phyloP scores from a whole-genome alignment of 2,329 filamentous ascomycete genomes.

The Grosmannia huntii region DNA sequence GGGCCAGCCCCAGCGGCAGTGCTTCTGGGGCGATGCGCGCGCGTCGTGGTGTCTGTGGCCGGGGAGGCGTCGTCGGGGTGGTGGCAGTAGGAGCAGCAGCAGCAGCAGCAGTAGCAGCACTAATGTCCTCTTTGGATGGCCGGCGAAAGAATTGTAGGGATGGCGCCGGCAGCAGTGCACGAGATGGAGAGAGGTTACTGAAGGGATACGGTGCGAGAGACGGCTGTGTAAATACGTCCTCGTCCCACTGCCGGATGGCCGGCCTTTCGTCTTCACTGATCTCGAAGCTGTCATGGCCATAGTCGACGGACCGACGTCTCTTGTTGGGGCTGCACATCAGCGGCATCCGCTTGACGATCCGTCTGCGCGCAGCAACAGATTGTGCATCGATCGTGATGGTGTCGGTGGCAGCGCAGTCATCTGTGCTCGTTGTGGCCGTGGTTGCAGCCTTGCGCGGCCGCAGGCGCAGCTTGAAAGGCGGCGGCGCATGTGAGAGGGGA shows the following conservation, averaged over 20 bases:
- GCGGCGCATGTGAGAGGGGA: slow-evolving; percentile 23
- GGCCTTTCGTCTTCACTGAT: slow-evolving; percentile 26
- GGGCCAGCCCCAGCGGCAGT: slow-evolving; percentile 46
- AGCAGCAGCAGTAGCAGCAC: too few relatives aligned
- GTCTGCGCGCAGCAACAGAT: slow-evolving; percentile 21
- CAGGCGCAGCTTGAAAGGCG: slow-evolving; percentile 39
- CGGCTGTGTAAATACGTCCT: background rate
- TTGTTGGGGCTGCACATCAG: slow-evolving; percentile 38
- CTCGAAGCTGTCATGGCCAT: slow-evolving; percentile 29
- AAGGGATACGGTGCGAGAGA: background rate
- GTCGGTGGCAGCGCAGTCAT: background rate
- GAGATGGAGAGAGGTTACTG: background rate
- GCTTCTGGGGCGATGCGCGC: slow-evolving; percentile 46
- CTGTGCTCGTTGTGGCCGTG: slow-evolving; percentile 15
- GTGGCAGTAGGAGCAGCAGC: background rate
- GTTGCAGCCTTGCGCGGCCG: slow-evolving; percentile 29
- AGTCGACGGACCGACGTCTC: slow-evolving; percentile 34
- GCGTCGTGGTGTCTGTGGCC: slow-evolving; percentile 45
- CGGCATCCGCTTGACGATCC: slow-evolving; percentile 36
- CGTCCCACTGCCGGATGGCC: background rate
- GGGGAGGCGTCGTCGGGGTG: slow-evolving; percentile 3
- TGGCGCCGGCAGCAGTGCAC: background rate
- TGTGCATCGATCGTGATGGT: background rate
- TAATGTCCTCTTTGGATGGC: too few relatives aligned
- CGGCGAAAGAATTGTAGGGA: background rate